A percentile compares a stretch with the other conserved stretches of the same genome.
phyloP scores from a whole-genome alignment of 2,329 filamentous ascomycete species.

The Trichoderma gracile region DNA sequence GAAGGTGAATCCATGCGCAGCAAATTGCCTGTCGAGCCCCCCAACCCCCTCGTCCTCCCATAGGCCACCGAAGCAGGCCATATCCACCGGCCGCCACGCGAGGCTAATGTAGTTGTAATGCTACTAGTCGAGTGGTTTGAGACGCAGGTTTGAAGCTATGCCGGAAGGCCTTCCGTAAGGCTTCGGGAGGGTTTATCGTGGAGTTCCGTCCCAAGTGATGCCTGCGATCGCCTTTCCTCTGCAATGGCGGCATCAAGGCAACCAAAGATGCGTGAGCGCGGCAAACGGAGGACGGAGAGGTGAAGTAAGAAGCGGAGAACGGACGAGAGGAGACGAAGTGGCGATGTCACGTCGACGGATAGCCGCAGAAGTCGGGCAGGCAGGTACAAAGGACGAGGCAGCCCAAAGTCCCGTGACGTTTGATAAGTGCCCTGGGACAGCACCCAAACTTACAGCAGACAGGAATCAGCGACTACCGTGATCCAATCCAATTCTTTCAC shows the following conservation, averaged over 20 bases:
- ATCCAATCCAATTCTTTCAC: no score
- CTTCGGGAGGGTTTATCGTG: conserved; percentile 10
- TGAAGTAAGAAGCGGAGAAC: neutral
- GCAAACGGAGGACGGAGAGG: neutral
- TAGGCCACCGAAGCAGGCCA: neutral
- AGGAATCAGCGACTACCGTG: no score
- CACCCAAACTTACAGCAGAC: no score
- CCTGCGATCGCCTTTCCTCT: conserved; percentile 7
- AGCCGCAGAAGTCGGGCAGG: no score
- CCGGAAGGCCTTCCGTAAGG: conserved; percentile 20
- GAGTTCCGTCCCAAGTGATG: neutral
- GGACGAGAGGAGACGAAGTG: neutral
- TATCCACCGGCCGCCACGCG: conserved; percentile 15
- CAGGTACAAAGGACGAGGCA: neutral
- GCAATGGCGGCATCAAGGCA: neutral
- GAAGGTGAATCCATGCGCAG: neutral
- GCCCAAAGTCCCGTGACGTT: neutral
- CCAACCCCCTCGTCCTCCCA: neutral
- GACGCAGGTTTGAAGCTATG: conserved; percentile 23
- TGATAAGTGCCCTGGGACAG: no score
- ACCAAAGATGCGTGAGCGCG: neutral
- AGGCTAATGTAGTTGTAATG: neutral
- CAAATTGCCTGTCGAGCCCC: neutral
- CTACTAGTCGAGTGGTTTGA: neutral
- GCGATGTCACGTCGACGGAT: neutral